Base-by-base conservation (phyloP, 2,329 filamentous ascomycete genomes). In the Akanthomyces lecanii region DNA sequence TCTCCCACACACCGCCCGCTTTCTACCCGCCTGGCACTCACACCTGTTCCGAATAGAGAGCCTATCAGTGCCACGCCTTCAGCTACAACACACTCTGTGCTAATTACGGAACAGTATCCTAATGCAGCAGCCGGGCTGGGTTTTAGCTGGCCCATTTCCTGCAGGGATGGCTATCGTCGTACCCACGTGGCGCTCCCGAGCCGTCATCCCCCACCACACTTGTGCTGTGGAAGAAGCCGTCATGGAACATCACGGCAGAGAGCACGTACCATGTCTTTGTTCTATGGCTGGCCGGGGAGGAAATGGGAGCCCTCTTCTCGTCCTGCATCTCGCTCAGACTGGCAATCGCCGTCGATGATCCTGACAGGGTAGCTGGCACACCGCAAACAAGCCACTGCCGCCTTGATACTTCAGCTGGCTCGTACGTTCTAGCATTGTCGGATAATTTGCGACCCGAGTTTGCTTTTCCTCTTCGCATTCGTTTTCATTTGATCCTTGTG, bases 141-240 rank as follows among this genome's bases (percentile, higher is more conserved):
- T 28, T 28, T 51, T 57, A 28, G 58, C 48, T 61, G 30, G 44
- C 58, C 33, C 23, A n/a, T 25, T 30, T 14, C 38, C 38, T 40
- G 40, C 38, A 53, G 50, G 48, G 58, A 30, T 53, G 30, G 45
- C 45, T 18, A 63, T 63, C 59, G 59, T 62, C 21, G 52, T 63
- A 54, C 42, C 61, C 61, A 63, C 61, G 61, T 63, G 61, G 61
- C 61, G 53, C 61, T 57, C 54, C 61, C 54, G 61, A 62, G 44
- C 60, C 53, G 18, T 55, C 45, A 14, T 44, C 54, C 53, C 25
- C 54, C 38, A 58, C 53, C 54, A 52, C 45, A 33, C 21, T 47
- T 36, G n/a, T 18, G 21, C 42, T 51, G 38, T 45, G 33, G 33
- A 30, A 51, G 38, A 53, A 38, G 25, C 36, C 30, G 40, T 38